Conservation (phyloP, 768 basidiomycete species). For the Cubamyces sp. region DNA sequence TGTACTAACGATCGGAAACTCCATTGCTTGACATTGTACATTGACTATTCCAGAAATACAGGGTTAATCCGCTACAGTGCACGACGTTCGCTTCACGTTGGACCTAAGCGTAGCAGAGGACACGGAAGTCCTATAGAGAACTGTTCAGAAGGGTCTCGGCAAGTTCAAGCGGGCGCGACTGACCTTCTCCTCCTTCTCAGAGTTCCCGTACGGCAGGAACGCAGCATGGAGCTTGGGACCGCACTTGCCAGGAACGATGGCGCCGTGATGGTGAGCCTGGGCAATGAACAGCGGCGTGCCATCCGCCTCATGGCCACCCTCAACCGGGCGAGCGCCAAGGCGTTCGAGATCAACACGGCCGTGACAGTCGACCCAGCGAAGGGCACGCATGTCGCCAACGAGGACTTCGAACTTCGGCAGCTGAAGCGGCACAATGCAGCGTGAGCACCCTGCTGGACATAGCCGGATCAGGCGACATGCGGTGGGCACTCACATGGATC, state of each 20-base stretch:
- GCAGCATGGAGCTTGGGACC: conserved; percentile 55
- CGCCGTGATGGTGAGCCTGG: conserved; percentile 55
- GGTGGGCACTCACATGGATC: conserved; percentile 50
- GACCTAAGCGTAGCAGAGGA: conserved; percentile 42
- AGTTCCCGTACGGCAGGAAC: conserved; percentile 56
- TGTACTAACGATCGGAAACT: too few relatives aligned
- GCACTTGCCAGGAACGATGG: conserved; percentile 67
- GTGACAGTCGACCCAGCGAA: conserved; percentile 59
- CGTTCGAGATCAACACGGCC: conserved; percentile 49
- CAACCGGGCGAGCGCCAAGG: conserved; percentile 58
- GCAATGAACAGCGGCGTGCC: conserved; percentile 66
- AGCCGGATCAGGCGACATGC: not conserved
- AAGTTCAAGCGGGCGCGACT: conserved; percentile 17
- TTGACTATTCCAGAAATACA: not conserved
- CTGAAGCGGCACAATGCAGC: conserved; percentile 39
- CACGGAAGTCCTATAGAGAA: conserved; percentile 42
- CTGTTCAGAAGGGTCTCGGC: not conserved
- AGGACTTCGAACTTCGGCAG: conserved; percentile 68
- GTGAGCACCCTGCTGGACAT: not conserved
- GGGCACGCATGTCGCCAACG: conserved; percentile 58
- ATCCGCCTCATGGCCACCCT: conserved; percentile 67
- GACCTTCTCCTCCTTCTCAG: conserved; percentile 57
- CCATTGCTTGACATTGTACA: not conserved
- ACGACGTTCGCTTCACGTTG: not conserved
- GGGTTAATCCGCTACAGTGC: not conserved